Evolutionary conservation across 768 basidiomycete species (phyloP), one percentile per base, ranked within the genome.

Genomic region (Mycena rosella): DNA sequence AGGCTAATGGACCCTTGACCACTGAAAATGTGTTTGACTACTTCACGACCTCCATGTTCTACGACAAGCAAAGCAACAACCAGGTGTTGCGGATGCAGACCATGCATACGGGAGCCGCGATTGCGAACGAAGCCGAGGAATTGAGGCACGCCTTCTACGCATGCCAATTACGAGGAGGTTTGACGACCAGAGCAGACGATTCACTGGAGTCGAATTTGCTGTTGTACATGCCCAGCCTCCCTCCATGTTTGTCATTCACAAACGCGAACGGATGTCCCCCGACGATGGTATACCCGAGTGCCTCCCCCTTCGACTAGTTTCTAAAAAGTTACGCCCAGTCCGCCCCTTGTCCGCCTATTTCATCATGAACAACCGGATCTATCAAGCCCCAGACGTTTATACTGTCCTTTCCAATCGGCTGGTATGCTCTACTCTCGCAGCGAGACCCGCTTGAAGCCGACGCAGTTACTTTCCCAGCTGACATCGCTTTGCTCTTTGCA

Each of bases 51-150:
- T 96, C 94, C 30, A 95, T 95, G 89, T 96, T 96, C 82, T 97
- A 95, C 77, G 95, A 96, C 80, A 94, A 94, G 78, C 92, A 94
- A 79, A 95, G 93, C 81, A 96, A 92, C 78, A 97, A 97, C 78
- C 93, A 96, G 73, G 90, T 93, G 32, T 82, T 97, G 48, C 91
- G 95, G 72, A 97, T 97, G 96, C 96, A 97, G 78, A 96, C 94
- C 0, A 91, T 92, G 82, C 91, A 94, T 74, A 92, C 92, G 0
- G 94, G 91, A n/a, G 81, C 87, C 30, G 88, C 91, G 13, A 80
- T 95, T 62, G 81, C 85, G 10, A 91, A 96, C 71, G 96, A 96
- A 77, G 89, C 91, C 13, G 93, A 93, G 69, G 94, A 96, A 75
- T 88, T 97, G 68, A 94, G 84, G 95, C 93, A 77, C 70, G 89